Base-by-base conservation (phyloP, 371 early-diverging fungal genomes). In the Sanchytrium tribonematis region DNA sequence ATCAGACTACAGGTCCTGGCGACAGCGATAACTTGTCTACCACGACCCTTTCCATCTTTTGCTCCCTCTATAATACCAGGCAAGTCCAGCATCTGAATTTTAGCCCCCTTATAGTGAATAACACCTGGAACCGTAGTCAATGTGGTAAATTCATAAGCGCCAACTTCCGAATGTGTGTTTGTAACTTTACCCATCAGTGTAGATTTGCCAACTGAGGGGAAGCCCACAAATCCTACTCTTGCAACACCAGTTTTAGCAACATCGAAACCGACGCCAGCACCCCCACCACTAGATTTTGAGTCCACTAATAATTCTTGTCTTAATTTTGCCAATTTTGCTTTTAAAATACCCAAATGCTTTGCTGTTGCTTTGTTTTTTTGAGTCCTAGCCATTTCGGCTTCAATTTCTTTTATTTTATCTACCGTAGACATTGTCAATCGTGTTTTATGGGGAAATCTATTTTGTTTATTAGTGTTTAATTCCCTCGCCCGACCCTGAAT, bases 61-160 rank as follows among this genome's bases (percentile, higher is more conserved):
- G 99, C 99, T 70, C 99, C 99, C 77, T 98, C 98, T 73, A 99
- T 95, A 81, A 99, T 97, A 70, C 97, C 97, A 1, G 97, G 97
- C 31, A 87, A 71, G 80, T 86, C 86, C 0, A 86, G 76, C 31
- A 86, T 81, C 80, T 99, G 99, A 71, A 99, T 94, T 69, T 87
- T 87, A 12, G 98, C 98, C 48, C 98, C 98, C 69, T 97, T 89
- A 79, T 98, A 91, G 69, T 89, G 84, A 73, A 99, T 89, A 76
- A 95, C 91, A 68, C 99, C 98, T 1, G 98, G 97, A 68, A 82
- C 80, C 17, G 77, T 74, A 1, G 96, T 96, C 75, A 98, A 81
- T 0, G 99, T 99, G 1, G 99, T 99, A 79, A 99, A 98, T 78
- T 98, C 99, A 74, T 98, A 97, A 65, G 84, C 86, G 68, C 83